phyloP scores from a whole-genome alignment of 192 early-diverging fungal species.

The Coemansia sp. region DNA sequence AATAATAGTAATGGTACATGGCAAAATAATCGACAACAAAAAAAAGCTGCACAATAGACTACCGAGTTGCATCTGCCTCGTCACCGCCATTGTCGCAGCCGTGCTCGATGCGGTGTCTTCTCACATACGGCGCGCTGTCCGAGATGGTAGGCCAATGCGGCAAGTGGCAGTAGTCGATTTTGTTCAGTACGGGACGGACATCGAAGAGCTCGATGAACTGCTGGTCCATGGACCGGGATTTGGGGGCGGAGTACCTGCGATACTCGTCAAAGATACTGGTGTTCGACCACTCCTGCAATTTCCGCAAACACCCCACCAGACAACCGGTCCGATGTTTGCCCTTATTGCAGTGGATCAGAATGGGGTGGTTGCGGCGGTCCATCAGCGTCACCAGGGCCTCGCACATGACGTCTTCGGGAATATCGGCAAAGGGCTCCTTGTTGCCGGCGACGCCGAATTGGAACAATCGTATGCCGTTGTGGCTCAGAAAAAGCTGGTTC shows the following conservation, averaged over 20 bases:
- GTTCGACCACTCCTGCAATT: conserved; percentile 90
- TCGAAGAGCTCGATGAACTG: conserved; percentile 87
- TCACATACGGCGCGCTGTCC: background rate
- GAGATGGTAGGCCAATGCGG: conserved; percentile 70
- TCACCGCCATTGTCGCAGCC: background rate
- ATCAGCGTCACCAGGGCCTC: conserved; percentile 29
- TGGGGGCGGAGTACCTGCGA: conserved; percentile 83
- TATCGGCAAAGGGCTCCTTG: conserved; percentile 67
- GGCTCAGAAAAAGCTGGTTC: conserved; percentile 80
- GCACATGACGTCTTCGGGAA: conserved; percentile 46
- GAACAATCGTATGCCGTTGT: conserved; percentile 77
- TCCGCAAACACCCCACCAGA: conserved; percentile 91
- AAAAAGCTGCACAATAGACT: background rate
- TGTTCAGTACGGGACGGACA: conserved; percentile 63
- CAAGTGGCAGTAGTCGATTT: conserved; percentile 57
- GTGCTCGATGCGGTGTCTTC: conserved; percentile 1
- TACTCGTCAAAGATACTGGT: conserved; percentile 99
- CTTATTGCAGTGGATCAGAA: conserved; percentile 97
- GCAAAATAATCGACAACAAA: background rate
- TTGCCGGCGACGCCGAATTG: conserved; percentile 92
- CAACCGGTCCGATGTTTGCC: conserved; percentile 99
- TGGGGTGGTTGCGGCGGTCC: conserved; percentile 75
- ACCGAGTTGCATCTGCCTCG: background rate
- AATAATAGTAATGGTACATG: background rate
- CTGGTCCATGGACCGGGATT: conserved; percentile 81